Percentiles rank a stretch among this genome's conserved stretches.
phyloP scores from a whole-genome alignment of 1,284 basidiomycete species.

The Phenoliferia sp. region DNA sequence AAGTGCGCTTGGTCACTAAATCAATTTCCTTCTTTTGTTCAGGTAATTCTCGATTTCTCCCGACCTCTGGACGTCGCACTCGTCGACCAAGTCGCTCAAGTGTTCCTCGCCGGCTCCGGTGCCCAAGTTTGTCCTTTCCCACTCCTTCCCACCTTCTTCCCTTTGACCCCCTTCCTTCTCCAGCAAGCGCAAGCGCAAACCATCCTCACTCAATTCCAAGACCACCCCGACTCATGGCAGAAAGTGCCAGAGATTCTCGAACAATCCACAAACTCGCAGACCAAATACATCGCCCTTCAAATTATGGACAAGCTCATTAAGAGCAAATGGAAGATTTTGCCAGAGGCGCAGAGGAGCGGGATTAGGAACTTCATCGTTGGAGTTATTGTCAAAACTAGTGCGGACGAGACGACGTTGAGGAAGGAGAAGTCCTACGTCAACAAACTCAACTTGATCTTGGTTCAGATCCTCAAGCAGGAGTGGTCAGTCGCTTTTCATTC shows the following conservation, averaged over 20 bases:
- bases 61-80: constrained; percentile 76
- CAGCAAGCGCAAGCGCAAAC: constrained; percentile 39
- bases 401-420: constrained; percentile 61
- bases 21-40: background rate
- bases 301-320: constrained; percentile 91
- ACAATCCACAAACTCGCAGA: constrained; percentile 74
- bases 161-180: background rate
- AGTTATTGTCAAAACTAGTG: constrained; percentile 85
- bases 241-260: constrained; percentile 93
- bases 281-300: constrained; percentile 94
- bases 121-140: constrained; percentile 55
- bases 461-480: constrained; percentile 98
- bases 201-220: constrained; percentile 90
- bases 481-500: constrained; percentile 52
- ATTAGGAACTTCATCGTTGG: constrained; percentile 97
- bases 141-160: background rate
- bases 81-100: constrained; percentile 77
- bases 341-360: constrained; percentile 86
- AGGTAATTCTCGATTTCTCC: constrained; percentile 82
- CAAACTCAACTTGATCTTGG: constrained; percentile 93
- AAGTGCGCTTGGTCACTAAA: background rate
- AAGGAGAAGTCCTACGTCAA: constrained; percentile 94
- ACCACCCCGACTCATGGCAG: constrained; percentile 97
- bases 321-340: constrained; percentile 93
- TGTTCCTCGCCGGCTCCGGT: constrained; percentile 74